phyloP scores from a whole-genome alignment of 345 rosid genomes.

The Brassica juncea region DNA sequence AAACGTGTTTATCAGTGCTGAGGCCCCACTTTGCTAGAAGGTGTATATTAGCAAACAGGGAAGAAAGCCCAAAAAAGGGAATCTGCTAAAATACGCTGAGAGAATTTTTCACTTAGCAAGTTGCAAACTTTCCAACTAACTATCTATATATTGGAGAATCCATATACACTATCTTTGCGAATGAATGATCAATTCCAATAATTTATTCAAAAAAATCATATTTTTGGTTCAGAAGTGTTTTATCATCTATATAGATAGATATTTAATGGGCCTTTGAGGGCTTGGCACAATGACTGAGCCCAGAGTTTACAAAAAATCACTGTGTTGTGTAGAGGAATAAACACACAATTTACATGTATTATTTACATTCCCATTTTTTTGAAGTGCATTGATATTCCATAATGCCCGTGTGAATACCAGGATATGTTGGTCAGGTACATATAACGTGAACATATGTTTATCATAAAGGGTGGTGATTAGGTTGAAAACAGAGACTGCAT shows the following conservation, averaged over 20 bases:
- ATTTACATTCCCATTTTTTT: not conserved
- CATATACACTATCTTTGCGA: slow-evolving; percentile 22
- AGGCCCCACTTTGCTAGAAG: too few species aligned
- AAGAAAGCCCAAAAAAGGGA: too few species aligned
- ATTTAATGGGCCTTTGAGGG: slow-evolving; percentile 13
- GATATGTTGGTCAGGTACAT: slow-evolving; percentile 7
- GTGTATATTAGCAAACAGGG: too few species aligned
- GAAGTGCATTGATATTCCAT: not conserved
- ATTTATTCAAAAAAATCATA: not conserved
- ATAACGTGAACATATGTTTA: slow-evolving; percentile 5
- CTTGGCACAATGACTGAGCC: not conserved
- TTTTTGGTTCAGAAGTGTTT: not conserved
- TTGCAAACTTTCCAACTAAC: too few species aligned
- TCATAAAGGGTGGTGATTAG: slow-evolving; percentile 17
- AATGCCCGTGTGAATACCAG: not conserved
- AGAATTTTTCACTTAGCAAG: too few species aligned
- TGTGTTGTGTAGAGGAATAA: not conserved
- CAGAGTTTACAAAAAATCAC: not conserved
- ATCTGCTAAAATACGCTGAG: too few species aligned
- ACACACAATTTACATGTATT: not conserved
- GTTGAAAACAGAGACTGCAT: slow-evolving; percentile 32
- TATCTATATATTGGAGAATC: slow-evolving; percentile 29
- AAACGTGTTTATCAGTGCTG: too few species aligned
- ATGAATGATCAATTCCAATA: slow-evolving; percentile 19
- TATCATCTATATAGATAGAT: not conserved